These are phyloP conservation scores for Gypsophila paniculata DNA, from an alignment of 179 eudicot species.

Conservation along the genomic window DNA sequence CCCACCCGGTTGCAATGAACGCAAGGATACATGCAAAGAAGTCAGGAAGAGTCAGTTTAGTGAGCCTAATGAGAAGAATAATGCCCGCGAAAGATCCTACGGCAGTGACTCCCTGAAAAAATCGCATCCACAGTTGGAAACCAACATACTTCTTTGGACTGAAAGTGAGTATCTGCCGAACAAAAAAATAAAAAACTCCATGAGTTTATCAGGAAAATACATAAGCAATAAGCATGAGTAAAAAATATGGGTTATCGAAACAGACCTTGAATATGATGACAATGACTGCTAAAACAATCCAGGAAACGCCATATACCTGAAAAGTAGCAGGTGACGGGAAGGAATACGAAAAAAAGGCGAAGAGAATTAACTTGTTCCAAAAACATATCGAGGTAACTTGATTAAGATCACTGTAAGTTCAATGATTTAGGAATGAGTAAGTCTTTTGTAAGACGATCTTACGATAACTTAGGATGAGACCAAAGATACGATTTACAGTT, in stretches of 20 bases:
- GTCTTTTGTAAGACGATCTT: no score
- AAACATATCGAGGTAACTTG: not conserved
- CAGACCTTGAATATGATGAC: constrained; percentile 85
- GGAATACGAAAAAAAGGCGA: not conserved
- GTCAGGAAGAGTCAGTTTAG: constrained; percentile 59
- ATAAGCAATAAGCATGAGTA: not conserved
- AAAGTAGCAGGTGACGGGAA: constrained; percentile 14
- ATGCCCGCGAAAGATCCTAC: constrained; percentile 65
- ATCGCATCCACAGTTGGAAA: constrained; percentile 81
- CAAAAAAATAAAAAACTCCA: not conserved
- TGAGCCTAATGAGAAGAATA: constrained; percentile 54
- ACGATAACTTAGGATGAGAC: no score
- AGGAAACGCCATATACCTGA: constrained; percentile 92
- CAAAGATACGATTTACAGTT: no score
- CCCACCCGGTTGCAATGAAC: constrained; percentile 94
- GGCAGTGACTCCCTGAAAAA: constrained; percentile 85
- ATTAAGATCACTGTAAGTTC: constrained; percentile 2
- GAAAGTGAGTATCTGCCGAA: constrained; percentile 69
- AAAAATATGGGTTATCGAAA: not conserved
- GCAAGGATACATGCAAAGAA: constrained; percentile 84
- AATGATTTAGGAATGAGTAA: not conserved
- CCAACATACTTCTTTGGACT: constrained; percentile 77
- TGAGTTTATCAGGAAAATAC: not conserved
- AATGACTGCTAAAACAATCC: constrained; percentile 70
- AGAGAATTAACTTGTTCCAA: not conserved